Evolutionary conservation across 1,139 yeast genomes (phyloP).

Genomic region (Nakaseomyces uthaithaninus): DNA sequence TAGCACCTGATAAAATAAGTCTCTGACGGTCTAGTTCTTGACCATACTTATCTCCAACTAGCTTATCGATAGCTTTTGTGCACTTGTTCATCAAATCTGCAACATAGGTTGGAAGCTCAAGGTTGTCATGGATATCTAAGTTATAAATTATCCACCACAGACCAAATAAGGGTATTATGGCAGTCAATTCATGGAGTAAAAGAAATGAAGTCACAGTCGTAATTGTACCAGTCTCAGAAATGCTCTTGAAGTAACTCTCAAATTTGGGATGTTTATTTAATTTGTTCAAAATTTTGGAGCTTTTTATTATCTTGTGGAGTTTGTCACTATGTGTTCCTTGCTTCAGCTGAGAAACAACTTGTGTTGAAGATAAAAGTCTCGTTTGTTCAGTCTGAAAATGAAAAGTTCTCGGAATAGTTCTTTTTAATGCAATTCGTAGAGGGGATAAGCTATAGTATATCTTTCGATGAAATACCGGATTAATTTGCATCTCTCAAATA

Average conservation of each 20-base stretch:
- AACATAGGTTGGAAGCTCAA: conserved; percentile 20
- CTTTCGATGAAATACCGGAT: too few relatives aligned
- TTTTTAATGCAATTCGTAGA: too few relatives aligned
- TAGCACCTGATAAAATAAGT: conserved; percentile 74
- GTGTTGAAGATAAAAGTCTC: neutral
- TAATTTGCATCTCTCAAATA: too few relatives aligned
- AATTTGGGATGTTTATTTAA: conserved; percentile 22
- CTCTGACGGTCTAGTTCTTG: conserved; percentile 22
- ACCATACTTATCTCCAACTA: conserved; percentile 24
- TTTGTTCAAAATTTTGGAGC: conserved; percentile 21
- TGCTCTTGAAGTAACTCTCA: conserved; percentile 20
- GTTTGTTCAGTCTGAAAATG: too few relatives aligned
- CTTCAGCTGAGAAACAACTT: neutral
- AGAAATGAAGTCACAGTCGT: conserved; percentile 67
- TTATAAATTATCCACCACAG: conserved; percentile 70
- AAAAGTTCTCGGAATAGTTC: too few relatives aligned
- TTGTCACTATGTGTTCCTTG: conserved; percentile 13
- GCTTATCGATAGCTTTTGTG: conserved; percentile 25
- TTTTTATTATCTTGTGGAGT: conserved; percentile 20
- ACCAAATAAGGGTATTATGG: conserved; percentile 68
- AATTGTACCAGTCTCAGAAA: conserved; percentile 45
- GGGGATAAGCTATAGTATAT: too few relatives aligned
- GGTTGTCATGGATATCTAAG: conserved; percentile 38
- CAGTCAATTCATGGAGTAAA: conserved; percentile 77
- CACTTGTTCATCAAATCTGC: conserved; percentile 20